These are phyloP conservation scores for Pulveroboletus sp. DNA, from an alignment of 768 basidiomycete genomes.

Conservation along the genomic window DNA sequence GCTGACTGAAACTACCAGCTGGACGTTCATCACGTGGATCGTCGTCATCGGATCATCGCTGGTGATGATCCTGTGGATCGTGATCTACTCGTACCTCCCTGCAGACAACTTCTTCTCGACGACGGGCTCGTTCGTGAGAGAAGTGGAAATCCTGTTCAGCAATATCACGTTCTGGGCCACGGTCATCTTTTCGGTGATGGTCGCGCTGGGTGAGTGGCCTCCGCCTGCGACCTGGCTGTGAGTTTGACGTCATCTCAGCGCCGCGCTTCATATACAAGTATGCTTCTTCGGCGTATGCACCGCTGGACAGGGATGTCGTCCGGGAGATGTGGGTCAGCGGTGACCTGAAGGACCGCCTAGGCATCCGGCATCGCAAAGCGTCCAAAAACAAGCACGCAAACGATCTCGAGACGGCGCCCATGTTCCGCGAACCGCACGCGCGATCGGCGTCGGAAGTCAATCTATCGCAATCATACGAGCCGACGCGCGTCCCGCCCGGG, in stretches of 20 bases:
- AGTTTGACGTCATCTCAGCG: constrained; percentile 40
- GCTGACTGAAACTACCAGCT: constrained; percentile 41
- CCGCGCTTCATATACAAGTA: constrained; percentile 82
- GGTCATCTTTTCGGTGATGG: constrained; percentile 60
- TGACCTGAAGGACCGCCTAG: constrained; percentile 77
- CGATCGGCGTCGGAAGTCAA: constrained; percentile 65
- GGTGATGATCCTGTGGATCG: constrained; percentile 85
- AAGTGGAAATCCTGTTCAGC: constrained; percentile 70
- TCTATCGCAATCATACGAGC: constrained; percentile 42
- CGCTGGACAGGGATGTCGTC: constrained; percentile 85
- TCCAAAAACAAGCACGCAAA: constrained; percentile 37
- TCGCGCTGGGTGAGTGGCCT: constrained; percentile 64
- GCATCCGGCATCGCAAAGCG: constrained; percentile 59
- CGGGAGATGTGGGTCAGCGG: constrained; percentile 89
- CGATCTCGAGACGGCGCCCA: constrained; percentile 61
- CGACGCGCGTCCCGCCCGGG: constrained; percentile 35
- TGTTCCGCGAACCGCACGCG: constrained; percentile 62
- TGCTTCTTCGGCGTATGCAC: constrained; percentile 62
- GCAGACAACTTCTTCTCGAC: constrained; percentile 70
- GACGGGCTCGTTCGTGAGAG: constrained; percentile 67
- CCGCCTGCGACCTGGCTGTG: constrained; percentile 4
- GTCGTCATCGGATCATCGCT: constrained; percentile 74
- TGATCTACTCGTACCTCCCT: constrained; percentile 78
- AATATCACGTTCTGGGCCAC: constrained; percentile 83
- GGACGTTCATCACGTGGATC: constrained; percentile 83